Evolutionary conservation across 1,139 yeast species (phyloP), one percentile per base, ranked within the genome.

Genomic region (Wickerhamomyces sp.): DNA sequence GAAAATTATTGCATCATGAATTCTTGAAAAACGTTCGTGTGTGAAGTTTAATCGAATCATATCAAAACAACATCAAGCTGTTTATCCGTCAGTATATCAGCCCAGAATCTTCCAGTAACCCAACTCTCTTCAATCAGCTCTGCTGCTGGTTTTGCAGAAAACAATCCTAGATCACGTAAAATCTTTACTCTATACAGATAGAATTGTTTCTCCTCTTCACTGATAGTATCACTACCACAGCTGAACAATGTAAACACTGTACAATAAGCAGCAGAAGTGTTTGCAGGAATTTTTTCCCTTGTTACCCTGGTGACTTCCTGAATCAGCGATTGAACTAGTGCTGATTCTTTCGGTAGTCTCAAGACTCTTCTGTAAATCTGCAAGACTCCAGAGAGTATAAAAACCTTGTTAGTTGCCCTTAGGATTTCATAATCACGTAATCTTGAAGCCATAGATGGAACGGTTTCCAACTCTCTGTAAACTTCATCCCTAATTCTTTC

Each of bases 311-410:
- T 64, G 35, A 74, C 66, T 18, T 64, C 66, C 5, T 47, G 44
- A n/a, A 75, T 69, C 23, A 75, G 42, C n/a, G 65, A 64, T 44
- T 72, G 52, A 3, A 58, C 54, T 8, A 51, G 27, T 2, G 54
- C 46, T 8, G 81, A 72, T 7, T 59, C 57, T 30, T 72, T 52
- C 0, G 80, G 74, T 6, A 77, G 51, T 33, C 57, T 52, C 14
- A 78, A 52, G 0, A 75, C 77, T 35, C 86, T 58, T 40, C 84
- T 56, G 46, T 75, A 77, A 14, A 79, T 55, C 43, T 75, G 78
- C 14, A 78, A 57, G 8, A 75, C 54, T 0, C 82, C 84, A 60
- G 74, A 66, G 32, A 68, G 60, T 33, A 67, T 70, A 51, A 74
- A 78, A n/a, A 75, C 57, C 43, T 63, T 62, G 47, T 78, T 78